Base-by-base conservation (phyloP, 139 green algal genomes). In the Coccomyxa sp. region DNA sequence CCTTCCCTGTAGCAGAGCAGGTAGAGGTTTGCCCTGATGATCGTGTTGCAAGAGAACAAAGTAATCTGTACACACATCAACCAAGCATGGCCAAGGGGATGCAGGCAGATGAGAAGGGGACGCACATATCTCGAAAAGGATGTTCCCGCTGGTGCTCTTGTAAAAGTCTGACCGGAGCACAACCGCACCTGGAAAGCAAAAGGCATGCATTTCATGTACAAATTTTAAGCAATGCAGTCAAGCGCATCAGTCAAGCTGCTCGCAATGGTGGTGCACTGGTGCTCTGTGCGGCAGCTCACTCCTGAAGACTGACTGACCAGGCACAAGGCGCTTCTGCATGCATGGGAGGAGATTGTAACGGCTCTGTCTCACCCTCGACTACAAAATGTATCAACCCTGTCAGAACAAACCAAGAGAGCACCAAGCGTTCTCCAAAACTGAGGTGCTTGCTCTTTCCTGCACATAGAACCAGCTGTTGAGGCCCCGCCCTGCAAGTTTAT, bases 331-430 rank as follows among this genome's bases (percentile, higher is more conserved):
- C 18, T 21, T 71, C 18, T 71, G 63, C 63, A 28, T 71, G 63
- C 21, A 11, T 71, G 63, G 1, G 21, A 25, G 18, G 18, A 11
- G 63, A 25, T 71, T 51, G 38, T 51, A 51, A 51, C 7, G 58
- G 16, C 17, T 17, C 1, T 25, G 27, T 16, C 84, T 0, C 80
- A 93, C 93, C 94, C 82, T 98, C 94, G 9, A 98, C 87, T 1
- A 98, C 80, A 10, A 97, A 83, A 78, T 98, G 94, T 60, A 97
- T 98, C 11, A 93, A 66, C 17, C 93, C 95, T 0, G 89, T 92
- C 28, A 91, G 80, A 23, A 89, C 82, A 80, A 94, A 93, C 93
- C 93, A 96, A 74, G 89, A 91, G 10, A 88, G 81, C 28, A 92
- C 81, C 10, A 91, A 38, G 23, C 87, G 87, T 67, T 96, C 93